phyloP scores from a whole-genome alignment of 148 eudicot species.

The Fagopyrum tataricum region DNA sequence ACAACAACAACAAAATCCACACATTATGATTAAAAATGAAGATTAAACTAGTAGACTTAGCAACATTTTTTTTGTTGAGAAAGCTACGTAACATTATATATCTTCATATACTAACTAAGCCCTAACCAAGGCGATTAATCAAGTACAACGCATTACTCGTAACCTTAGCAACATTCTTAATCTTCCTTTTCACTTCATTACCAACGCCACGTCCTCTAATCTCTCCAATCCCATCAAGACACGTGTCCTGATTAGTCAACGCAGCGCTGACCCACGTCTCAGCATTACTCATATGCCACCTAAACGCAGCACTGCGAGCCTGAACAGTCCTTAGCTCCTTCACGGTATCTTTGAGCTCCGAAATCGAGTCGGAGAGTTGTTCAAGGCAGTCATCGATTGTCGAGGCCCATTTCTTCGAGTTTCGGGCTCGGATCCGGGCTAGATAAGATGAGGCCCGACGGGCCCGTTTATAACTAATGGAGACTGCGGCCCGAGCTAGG shows the following conservation, averaged over 20 bases:
- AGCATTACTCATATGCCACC: slow-evolving; percentile 59
- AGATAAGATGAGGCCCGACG: slow-evolving; percentile 24
- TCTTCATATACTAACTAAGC: background rate
- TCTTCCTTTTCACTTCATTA: slow-evolving; percentile 30
- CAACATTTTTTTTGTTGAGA: no score
- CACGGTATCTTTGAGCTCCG: slow-evolving; percentile 37
- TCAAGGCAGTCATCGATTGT: slow-evolving; percentile 42
- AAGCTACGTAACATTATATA: background rate
- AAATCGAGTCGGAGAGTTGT: slow-evolving; percentile 39
- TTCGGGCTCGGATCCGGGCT: slow-evolving; percentile 7
- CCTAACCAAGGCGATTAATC: slow-evolving; percentile 34
- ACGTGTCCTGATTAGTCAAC: slow-evolving; percentile 46
- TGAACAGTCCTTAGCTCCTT: slow-evolving; percentile 35
- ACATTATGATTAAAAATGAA: no score
- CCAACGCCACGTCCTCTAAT: slow-evolving; percentile 21
- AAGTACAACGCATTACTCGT: slow-evolving; percentile 64
- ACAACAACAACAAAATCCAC: background rate
- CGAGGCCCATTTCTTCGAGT: slow-evolving; percentile 15
- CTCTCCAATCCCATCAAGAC: slow-evolving; percentile 49
- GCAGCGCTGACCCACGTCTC: slow-evolving; percentile 74
- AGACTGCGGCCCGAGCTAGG: slow-evolving; percentile 44
- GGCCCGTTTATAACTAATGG: slow-evolving; percentile 38
- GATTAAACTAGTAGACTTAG: no score
- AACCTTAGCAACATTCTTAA: slow-evolving; percentile 45
- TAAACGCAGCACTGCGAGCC: slow-evolving; percentile 16